phyloP scores from a whole-genome alignment of 75 land plant species.

The Isoetes taiwanensis region DNA sequence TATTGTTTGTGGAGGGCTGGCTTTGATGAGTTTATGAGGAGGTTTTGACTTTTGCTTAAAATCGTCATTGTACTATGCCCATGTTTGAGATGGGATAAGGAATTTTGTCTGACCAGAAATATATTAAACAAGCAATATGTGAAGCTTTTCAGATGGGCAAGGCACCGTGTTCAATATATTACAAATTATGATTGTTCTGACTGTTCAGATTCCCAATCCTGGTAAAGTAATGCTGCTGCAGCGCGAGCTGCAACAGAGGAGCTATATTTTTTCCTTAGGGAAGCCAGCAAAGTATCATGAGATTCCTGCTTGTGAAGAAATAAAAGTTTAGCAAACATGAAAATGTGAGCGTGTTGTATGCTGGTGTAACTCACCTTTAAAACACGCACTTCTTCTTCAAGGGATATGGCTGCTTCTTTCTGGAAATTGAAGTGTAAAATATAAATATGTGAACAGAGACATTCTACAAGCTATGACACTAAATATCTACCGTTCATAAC shows the following conservation, averaged over 20 bases:
- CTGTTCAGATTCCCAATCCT: too few species aligned
- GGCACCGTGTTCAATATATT: too few species aligned
- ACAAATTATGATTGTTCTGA: too few species aligned
- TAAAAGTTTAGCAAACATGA: background rate
- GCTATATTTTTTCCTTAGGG: constrained; percentile 29
- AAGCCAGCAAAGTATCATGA: constrained; percentile 22
- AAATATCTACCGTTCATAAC: background rate
- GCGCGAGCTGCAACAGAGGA: constrained; percentile 27
- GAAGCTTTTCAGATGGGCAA: too few species aligned
- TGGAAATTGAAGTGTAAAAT: constrained; percentile 8
- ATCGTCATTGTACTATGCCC: too few species aligned
- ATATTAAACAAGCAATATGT: too few species aligned
- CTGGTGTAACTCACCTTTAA: constrained; percentile 15
- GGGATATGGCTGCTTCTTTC: constrained; percentile 30
- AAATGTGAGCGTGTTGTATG: background rate
- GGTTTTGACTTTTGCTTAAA: too few species aligned
- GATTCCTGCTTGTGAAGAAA: constrained; percentile 18
- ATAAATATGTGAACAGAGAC: background rate
- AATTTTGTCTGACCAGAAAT: too few species aligned
- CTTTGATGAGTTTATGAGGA: too few species aligned
- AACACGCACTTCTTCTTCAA: constrained; percentile 32
- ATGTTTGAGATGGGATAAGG: too few species aligned
- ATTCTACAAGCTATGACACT: background rate
- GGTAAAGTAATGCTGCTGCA: constrained; percentile 29
- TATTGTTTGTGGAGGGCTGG: too few species aligned